A percentile compares a stretch with the other conserved stretches of the same genome.
phyloP scores from a whole-genome alignment of 2,329 filamentous ascomycete genomes.

The Leptographium radiaticola region DNA sequence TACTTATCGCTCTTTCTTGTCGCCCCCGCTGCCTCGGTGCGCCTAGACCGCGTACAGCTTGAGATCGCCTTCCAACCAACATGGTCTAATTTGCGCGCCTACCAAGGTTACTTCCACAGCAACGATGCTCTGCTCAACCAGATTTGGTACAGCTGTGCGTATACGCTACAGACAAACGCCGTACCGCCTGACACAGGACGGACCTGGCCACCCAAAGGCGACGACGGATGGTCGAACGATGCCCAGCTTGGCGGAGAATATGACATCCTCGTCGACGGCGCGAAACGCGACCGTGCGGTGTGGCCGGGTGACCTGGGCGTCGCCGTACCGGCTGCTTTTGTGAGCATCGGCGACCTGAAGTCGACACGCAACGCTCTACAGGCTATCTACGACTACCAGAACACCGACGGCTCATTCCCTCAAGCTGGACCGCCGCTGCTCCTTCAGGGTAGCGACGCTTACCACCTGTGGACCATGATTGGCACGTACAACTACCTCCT shows the following conservation, averaged over 20 bases:
- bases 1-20: conserved; percentile 22
- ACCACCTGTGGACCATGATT: conserved; percentile 32
- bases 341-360: conserved; percentile 30
- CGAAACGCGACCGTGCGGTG: conserved; percentile 40
- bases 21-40: conserved; percentile 2
- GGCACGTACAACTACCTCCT: conserved; percentile 43
- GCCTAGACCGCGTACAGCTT: conserved; percentile 20
- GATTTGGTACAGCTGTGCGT: conserved; percentile 38
- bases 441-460: conserved; percentile 20
- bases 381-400: conserved; percentile 25
- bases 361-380: conserved; percentile 27
- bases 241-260: conserved; percentile 18
- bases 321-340: conserved; percentile 33
- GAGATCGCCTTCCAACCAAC: conserved; percentile 26
- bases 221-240: conserved; percentile 25
- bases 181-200: conserved; percentile 19
- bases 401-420: conserved; percentile 30
- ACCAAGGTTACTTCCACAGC: conserved; percentile 40
- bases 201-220: conserved; percentile 20
- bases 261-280: conserved; percentile 31
- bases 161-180: conserved; percentile 27
- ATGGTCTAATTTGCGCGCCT: conserved; percentile 34
- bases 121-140: conserved; percentile 36
- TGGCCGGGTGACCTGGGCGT: conserved; percentile 46
- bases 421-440: conserved; percentile 33